Evolutionary conservation across 768 basidiomycete genomes (phyloP).

Genomic region (Lactarius evosmus): DNA sequence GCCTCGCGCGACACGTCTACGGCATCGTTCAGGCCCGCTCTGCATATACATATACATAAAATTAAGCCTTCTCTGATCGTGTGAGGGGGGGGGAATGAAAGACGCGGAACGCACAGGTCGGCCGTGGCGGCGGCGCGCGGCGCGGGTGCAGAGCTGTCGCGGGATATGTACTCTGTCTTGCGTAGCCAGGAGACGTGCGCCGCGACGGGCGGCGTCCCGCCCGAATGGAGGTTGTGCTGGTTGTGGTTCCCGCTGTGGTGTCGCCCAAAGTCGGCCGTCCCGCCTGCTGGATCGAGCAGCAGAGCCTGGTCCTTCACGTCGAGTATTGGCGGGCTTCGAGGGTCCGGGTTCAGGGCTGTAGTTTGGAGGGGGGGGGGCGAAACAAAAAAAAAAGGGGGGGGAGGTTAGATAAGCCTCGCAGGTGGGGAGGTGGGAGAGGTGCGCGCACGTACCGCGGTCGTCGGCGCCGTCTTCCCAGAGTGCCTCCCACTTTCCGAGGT

Average conservation of each 20-base stretch:
- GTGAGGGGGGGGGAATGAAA: too few species aligned
- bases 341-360: slow-evolving; percentile 64
- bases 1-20: slow-evolving; percentile 73
- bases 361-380: too few species aligned
- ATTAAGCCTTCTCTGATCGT: too few species aligned
- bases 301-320: slow-evolving; percentile 78
- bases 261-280: slow-evolving; percentile 43
- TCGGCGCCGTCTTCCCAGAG: slow-evolving; percentile 80
- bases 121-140: slow-evolving; percentile 36
- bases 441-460: slow-evolving; percentile 51
- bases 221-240: slow-evolving; percentile 34
- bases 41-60: slow-evolving; percentile 32
- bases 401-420: too few species aligned
- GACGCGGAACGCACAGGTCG: slow-evolving; percentile 51
- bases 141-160: slow-evolving; percentile 50
- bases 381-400: slow-evolving; percentile 16
- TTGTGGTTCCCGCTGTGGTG: slow-evolving; percentile 28
- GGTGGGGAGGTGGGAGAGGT: not conserved
- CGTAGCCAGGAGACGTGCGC: slow-evolving; percentile 86
- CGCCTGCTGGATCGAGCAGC: slow-evolving; percentile 59
- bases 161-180: slow-evolving; percentile 85
- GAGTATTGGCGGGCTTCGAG: slow-evolving; percentile 51
- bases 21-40: slow-evolving; percentile 41
- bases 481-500: slow-evolving; percentile 77
- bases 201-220: slow-evolving; percentile 45